These are phyloP conservation scores for Penicillium odoratum DNA, from an alignment of 495 filamentous ascomycete genomes.

Conservation along the genomic window DNA sequence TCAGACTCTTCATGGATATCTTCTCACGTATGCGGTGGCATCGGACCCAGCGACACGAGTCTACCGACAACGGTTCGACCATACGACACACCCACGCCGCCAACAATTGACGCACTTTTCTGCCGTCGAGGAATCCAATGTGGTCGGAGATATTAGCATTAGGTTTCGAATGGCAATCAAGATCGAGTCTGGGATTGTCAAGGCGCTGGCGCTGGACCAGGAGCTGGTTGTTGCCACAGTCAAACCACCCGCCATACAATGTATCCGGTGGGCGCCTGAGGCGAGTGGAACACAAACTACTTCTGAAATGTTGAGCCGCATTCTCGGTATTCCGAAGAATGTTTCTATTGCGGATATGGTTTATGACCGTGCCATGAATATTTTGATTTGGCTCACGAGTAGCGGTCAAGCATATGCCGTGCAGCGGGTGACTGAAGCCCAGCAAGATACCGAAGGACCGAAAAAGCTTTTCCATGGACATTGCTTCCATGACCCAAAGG, in stretches of 20 bases:
- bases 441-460: constrained; percentile 33
- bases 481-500: constrained; percentile 78
- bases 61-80: constrained; percentile 77
- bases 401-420: constrained; percentile 92
- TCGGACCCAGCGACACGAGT: constrained; percentile 78
- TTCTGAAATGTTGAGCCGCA: constrained; percentile 85
- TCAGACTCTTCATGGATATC: constrained; percentile 82
- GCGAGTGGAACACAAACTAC: constrained; percentile 78
- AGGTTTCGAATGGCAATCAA: constrained; percentile 98
- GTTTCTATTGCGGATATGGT: constrained; percentile 80
- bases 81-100: constrained; percentile 65
- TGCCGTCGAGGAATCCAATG: constrained; percentile 65
- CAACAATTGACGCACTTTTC: constrained; percentile 69
- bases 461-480: constrained; percentile 84
- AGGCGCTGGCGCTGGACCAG: constrained; percentile 85
- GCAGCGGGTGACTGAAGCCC: constrained; percentile 57
- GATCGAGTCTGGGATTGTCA: constrained; percentile 91
- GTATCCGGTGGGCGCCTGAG: constrained; percentile 91
- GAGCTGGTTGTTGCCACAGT: constrained; percentile 92
- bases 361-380: constrained; percentile 95
- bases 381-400: constrained; percentile 89
- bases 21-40: constrained; percentile 93
- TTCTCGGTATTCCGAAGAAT: constrained; percentile 80
- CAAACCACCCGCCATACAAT: constrained; percentile 92
- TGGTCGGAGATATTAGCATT: constrained; percentile 81